Conservation (phyloP, 208 protist species). For the Strigomonas culicis region DNA sequence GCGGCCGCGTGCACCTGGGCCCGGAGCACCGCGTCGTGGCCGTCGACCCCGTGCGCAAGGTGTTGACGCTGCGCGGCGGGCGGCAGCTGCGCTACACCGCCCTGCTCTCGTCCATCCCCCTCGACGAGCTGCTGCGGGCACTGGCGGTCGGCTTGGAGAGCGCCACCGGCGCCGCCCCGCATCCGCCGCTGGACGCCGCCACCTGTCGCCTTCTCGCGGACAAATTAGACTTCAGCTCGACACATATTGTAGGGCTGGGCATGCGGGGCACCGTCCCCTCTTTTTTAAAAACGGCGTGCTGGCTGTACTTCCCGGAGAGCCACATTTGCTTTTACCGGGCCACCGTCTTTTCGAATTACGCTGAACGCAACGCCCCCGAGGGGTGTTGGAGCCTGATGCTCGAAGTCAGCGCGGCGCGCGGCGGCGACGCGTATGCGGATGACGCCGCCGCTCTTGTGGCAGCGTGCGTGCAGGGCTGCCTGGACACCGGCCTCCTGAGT, state of each 20-base stretch:
- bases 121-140: conserved; percentile 42
- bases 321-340: conserved; percentile 71
- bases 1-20: conserved; percentile 27
- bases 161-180: not conserved
- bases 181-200: conserved; percentile 7
- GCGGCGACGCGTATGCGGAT: conserved; percentile 24
- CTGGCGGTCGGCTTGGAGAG: conserved; percentile 17
- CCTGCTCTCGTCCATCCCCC: conserved; percentile 48
- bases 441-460: conserved; percentile 28
- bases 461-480: conserved; percentile 46
- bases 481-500: conserved; percentile 28
- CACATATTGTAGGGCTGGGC: conserved; percentile 69
- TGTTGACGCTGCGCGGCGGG: conserved; percentile 32
- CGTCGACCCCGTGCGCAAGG: conserved; percentile 32
- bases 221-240: conserved; percentile 43
- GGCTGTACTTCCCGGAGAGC: conserved; percentile 76
- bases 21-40: conserved; percentile 21
- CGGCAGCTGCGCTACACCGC: conserved; percentile 40
- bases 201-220: conserved; percentile 33
- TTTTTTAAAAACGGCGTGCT: conserved; percentile 51
- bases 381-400: conserved; percentile 64
- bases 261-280: conserved; percentile 41
- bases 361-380: conserved; percentile 48
- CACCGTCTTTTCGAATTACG: conserved; percentile 77
- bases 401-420: conserved; percentile 40